Evolutionary conservation across 2,329 filamentous ascomycete species (phyloP), one percentile per base, ranked within the genome.

Genomic region (Chalaropsis thielavioides): DNA sequence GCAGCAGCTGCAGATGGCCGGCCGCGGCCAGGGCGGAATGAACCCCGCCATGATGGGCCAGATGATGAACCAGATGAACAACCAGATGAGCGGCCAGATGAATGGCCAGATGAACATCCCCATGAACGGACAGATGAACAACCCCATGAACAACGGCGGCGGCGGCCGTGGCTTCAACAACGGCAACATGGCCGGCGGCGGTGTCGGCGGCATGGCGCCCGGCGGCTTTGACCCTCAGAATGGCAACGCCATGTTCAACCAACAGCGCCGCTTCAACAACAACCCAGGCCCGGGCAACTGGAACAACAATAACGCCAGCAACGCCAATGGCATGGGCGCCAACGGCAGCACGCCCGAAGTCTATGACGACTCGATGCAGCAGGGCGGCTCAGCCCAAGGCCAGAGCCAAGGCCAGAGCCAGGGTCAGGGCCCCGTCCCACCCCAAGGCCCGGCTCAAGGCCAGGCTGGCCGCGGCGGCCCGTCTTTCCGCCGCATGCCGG

Each of bases 1-100:
- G 84, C 85, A 88, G 71, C 83, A 87, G 72, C 86, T 87, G 82
- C 82, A 83, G 72, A 81, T 81, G 77, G 81, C 78, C 77, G 76
- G 75, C 41, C 73, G 76, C 17, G 72, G 73, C n/a, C 69, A 68
- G 66, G 71, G 70, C 68, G 75, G 54, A 27, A 58, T 58, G 54
- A 58, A 58, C 54, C 54, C 54, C 2, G 54, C 54, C 65, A 78
- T 77, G 79, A 82, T 84, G 78, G 80, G 83, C 69, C 81, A 84
- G 69, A 81, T 81, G 69, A 75, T 75, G 72, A 24, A 24, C 46
- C 46, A 51, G 46, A 51, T 51, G 46, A 51, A 51, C 46, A 51
- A 51, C 46, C 43, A 46, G 43, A 78, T 77, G 79, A 82, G 83
- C 77, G 80, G 83, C 69, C 81, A 84, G 69, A 81, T 81, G 80